Evolutionary conservation across 2,329 filamentous ascomycete genomes (phyloP).

Genomic region (Talaromyces sp.): DNA sequence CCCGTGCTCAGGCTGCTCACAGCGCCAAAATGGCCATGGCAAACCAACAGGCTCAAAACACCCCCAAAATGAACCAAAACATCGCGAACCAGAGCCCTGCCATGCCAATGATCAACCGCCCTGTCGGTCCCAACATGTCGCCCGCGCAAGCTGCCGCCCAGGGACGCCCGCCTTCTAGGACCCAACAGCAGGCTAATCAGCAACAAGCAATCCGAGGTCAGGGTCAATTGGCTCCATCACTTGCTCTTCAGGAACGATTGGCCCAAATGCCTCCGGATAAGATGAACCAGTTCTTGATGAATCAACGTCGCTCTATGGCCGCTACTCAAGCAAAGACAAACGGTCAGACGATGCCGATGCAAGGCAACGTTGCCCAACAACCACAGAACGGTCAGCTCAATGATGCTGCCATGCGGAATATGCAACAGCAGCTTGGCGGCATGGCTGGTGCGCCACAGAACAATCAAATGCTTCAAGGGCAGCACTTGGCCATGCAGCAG

Average conservation of each 20-base stretch:
- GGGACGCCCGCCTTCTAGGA: conserved; percentile 27
- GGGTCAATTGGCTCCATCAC: conserved; percentile 26
- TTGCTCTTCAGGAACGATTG: conserved; percentile 28
- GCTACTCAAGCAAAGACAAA: conserved; percentile 27
- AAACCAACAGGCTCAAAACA: conserved; percentile 40
- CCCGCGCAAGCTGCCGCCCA: conserved; percentile 29
- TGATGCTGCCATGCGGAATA: conserved; percentile 27
- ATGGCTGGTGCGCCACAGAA: conserved; percentile 24
- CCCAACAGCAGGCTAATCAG: conserved; percentile 19
- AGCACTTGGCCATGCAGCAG: conserved; percentile 26
- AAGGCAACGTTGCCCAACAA: conserved; percentile 24
- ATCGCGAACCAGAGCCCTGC: conserved; percentile 35
- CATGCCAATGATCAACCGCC: conserved; percentile 40
- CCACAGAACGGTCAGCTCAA: conserved; percentile 31
- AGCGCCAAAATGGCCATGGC: conserved; percentile 42
- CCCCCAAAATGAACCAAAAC: conserved; percentile 30
- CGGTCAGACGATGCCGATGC: conserved; percentile 23
- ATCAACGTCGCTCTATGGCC: conserved; percentile 25
- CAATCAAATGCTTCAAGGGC: conserved; percentile 27
- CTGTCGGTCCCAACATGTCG: conserved; percentile 35
- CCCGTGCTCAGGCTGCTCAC: conserved; percentile 31
- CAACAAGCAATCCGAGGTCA: conserved; percentile 27
- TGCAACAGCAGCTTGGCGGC: conserved; percentile 28
- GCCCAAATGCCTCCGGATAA: conserved; percentile 31
- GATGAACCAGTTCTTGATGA: conserved; percentile 25